A percentile compares a stretch with the other conserved stretches of the same genome.
These are phyloP conservation scores for Phanerochaete sordida DNA, from an alignment of 768 basidiomycete species.

Conservation along the genomic window DNA sequence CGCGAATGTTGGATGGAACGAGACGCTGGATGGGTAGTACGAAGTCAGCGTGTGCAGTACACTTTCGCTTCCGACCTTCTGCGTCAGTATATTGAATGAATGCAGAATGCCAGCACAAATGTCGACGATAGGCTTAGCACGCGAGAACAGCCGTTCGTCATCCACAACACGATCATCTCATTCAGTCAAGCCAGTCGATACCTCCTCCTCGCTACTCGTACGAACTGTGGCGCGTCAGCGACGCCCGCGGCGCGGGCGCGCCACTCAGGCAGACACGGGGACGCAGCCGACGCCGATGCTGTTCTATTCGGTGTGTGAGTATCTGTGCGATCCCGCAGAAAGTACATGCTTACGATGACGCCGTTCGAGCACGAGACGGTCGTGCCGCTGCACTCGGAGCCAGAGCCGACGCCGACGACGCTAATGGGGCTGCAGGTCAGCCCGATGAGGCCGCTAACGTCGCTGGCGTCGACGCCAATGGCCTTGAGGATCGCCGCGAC, in stretches of 20 bases:
- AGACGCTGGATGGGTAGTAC: background rate
- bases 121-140: too few species aligned
- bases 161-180: too few species aligned
- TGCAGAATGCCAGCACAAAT: too few species aligned
- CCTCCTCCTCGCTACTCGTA: too few species aligned
- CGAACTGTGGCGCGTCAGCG: too few species aligned
- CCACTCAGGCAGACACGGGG: too few species aligned
- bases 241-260: too few species aligned
- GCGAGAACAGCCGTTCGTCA: too few species aligned
- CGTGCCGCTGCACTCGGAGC: constrained; percentile 8
- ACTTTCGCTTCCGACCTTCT: too few species aligned
- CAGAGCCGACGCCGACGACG: constrained; percentile 15
- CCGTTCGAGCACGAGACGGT: constrained; percentile 6
- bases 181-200: too few species aligned
- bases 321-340: background rate
- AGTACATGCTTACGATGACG: background rate
- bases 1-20: constrained; percentile 13
- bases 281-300: constrained; percentile 24
- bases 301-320: constrained; percentile 9
- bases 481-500: background rate
- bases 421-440: constrained; percentile 16
- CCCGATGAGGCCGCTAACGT: constrained; percentile 16
- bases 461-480: constrained; percentile 12
- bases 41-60: too few species aligned
- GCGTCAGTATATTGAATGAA: too few species aligned